These are phyloP conservation scores for Lizanozyma gosingica DNA, from an alignment of 1,139 yeast species.

Conservation along the genomic window DNA sequence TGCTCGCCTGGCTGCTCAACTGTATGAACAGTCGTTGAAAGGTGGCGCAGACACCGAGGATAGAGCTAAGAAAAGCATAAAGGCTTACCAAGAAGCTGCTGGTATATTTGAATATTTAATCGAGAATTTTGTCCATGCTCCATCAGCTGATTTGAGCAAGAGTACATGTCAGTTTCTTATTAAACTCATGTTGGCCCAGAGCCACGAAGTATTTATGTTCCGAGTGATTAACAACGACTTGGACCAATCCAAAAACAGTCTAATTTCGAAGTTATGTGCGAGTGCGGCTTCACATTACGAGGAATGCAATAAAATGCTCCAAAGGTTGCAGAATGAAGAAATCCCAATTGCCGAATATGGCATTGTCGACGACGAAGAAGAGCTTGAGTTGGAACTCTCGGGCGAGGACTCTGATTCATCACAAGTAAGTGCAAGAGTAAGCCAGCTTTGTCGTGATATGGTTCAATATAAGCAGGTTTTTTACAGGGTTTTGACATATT, in stretches of 20 bases:
- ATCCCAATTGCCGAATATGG: conserved; percentile 9
- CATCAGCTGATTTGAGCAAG: conserved; percentile 68
- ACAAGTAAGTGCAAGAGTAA: conserved; percentile 33
- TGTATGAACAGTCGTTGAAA: conserved; percentile 34
- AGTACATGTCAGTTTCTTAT: conserved; percentile 59
- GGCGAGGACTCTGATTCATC: conserved; percentile 3
- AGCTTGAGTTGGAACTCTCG: conserved; percentile 3
- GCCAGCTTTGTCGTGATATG: conserved; percentile 35
- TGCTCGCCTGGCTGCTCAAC: conserved; percentile 42
- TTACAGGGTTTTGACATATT: conserved; percentile 36
- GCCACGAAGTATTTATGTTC: conserved; percentile 74
- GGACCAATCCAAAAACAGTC: conserved; percentile 47
- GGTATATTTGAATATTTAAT: conserved; percentile 67
- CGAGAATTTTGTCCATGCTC: conserved; percentile 85
- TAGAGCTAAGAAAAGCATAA: conserved; percentile 53
- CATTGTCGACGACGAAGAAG: conserved; percentile 12
- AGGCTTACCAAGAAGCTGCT: conserved; percentile 65
- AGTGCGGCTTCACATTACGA: conserved; percentile 52
- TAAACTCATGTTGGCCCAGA: conserved; percentile 71
- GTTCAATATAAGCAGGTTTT: conserved; percentile 41
- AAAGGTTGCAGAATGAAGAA: background rate
- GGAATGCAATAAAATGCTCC: conserved; percentile 28
- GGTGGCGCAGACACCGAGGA: conserved; percentile 35
- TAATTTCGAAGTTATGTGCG: conserved; percentile 64
- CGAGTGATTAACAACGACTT: conserved; percentile 46